Evolutionary conservation across 2,329 filamentous ascomycete genomes (phyloP).

Genomic region (Rutstroemia sp.): DNA sequence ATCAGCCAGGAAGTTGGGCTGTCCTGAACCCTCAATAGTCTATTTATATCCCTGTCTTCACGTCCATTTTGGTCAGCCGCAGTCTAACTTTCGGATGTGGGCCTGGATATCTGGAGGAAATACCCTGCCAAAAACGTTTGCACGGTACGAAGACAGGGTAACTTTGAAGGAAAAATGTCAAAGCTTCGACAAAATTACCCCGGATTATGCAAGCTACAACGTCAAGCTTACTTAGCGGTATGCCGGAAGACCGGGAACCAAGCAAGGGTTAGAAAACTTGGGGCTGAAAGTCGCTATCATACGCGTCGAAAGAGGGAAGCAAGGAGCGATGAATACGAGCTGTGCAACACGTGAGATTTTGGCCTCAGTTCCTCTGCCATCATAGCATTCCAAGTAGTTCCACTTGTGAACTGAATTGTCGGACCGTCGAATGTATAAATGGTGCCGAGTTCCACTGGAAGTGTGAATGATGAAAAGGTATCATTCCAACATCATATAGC

Average conservation of each 20-base stretch:
- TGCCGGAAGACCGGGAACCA: background rate
- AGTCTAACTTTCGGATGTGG: too few species aligned
- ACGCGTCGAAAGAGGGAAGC: background rate
- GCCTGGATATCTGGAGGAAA: too few species aligned
- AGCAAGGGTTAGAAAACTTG: background rate
- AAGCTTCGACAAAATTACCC: background rate
- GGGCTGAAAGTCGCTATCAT: background rate
- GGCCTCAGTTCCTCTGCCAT: background rate
- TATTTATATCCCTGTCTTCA: background rate
- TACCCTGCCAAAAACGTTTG: background rate
- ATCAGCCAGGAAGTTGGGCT: background rate
- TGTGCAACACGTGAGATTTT: background rate
- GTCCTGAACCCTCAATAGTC: background rate
- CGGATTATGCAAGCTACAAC: background rate
- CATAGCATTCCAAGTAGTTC: background rate
- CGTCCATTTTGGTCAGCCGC: too few species aligned
- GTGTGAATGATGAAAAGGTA: background rate
- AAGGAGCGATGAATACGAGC: conserved; percentile 1
- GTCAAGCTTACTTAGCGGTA: background rate
- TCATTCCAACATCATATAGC: background rate
- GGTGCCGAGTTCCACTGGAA: background rate
- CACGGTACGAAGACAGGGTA: background rate
- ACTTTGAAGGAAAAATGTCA: background rate
- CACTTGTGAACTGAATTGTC: background rate
- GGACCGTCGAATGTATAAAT: background rate